A percentile compares a stretch with the other conserved stretches of the same genome.
phyloP scores from a whole-genome alignment of 2,329 filamentous ascomycete genomes.

The Penicillium paneum region DNA sequence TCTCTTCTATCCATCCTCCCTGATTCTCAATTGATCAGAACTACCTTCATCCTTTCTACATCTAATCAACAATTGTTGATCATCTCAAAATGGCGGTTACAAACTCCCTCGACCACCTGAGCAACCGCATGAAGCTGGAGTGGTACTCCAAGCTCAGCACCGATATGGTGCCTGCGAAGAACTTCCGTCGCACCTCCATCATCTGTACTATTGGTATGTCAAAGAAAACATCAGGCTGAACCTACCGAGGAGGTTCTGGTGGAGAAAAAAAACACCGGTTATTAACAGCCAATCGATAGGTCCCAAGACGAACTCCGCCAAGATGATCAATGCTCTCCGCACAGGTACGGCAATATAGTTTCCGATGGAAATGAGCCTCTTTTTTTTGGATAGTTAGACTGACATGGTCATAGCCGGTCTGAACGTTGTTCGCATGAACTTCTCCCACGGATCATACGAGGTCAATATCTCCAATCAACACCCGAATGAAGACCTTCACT shows the following conservation, averaged over 20 bases:
- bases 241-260: neutral
- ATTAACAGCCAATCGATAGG: conserved; percentile 46
- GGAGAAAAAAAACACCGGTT: neutral
- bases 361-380: neutral
- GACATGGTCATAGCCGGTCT: conserved; percentile 63
- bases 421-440: conserved; percentile 99
- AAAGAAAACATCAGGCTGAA: neutral
- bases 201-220: conserved; percentile 90
- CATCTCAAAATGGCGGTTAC: conserved; percentile 61
- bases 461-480: conserved; percentile 32
- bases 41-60: conserved; percentile 4
- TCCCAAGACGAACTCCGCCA: conserved; percentile 96
- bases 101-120: conserved; percentile 81
- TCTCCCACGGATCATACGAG: conserved; percentile 88
- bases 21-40: conserved; percentile 14
- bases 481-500: conserved; percentile 4
- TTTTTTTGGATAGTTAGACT: conserved; percentile 16
- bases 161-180: conserved; percentile 77
- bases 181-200: conserved; percentile 95
- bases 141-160: conserved; percentile 81
- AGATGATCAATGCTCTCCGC: conserved; percentile 94
- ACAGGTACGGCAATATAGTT: conserved; percentile 45
- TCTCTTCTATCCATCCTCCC: conserved; percentile 13
- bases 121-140: conserved; percentile 68
- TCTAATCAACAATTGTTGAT: conserved; percentile 14